These are phyloP conservation scores for Penicillium occitanis DNA, from an alignment of 2,329 filamentous ascomycete species.

Conservation along the genomic window DNA sequence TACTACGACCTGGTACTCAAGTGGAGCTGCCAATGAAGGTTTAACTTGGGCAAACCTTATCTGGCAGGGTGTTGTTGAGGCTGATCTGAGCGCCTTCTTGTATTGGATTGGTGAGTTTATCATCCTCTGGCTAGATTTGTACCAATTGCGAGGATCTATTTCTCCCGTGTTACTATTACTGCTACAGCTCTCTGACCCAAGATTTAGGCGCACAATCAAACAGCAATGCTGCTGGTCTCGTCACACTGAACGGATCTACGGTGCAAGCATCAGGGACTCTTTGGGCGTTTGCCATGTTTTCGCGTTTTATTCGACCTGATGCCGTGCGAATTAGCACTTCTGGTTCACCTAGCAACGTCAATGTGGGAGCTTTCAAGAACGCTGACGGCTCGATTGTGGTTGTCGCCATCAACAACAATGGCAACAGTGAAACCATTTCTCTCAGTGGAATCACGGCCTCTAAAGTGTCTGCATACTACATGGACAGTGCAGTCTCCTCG, in stretches of 20 bases:
- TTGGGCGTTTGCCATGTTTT: constrained; percentile 11
- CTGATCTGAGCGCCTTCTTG: constrained; percentile 10
- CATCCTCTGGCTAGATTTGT: not conserved
- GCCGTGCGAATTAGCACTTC: not conserved
- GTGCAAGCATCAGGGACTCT: not conserved
- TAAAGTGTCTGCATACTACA: not conserved
- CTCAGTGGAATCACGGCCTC: not conserved
- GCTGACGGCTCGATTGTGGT: not conserved
- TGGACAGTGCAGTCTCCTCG: not conserved
- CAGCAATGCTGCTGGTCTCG: not conserved
- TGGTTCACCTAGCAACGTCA: not conserved
- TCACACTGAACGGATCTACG: not conserved
- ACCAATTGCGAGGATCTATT: not conserved
- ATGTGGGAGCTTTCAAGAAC: constrained; percentile 4
- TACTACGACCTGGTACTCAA: constrained; percentile 9
- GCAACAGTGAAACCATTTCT: not conserved
- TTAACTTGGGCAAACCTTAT: constrained; percentile 13
- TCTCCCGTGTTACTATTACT: not conserved
- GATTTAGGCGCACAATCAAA: not conserved
- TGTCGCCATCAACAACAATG: not conserved
- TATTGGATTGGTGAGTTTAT: constrained; percentile 11
- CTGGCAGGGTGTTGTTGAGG: constrained; percentile 8
- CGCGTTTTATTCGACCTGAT: constrained; percentile 2
- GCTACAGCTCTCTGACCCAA: not conserved
- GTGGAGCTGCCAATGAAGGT: constrained; percentile 6